Conservation (phyloP, 2,329 filamentous ascomycete species). For the Rugonectria rugulosa region DNA sequence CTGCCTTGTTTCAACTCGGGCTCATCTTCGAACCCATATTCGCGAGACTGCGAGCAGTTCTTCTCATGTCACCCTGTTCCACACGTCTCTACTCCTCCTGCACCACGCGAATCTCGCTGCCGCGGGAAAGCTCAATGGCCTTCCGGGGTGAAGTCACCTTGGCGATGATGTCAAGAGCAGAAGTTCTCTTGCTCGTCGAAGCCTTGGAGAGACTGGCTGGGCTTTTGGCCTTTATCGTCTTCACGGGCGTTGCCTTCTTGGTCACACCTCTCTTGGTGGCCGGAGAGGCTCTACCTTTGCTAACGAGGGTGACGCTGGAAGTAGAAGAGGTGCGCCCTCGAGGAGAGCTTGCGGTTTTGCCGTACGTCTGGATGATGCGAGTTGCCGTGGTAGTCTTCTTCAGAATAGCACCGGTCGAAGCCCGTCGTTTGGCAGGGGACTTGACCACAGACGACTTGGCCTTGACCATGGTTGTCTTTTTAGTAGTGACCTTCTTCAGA, state of each 20-base stretch:
- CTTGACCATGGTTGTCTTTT: neutral
- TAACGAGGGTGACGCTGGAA: constrained; percentile 32
- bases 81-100: constrained; percentile 15
- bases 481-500: constrained; percentile 41
- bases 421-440: constrained; percentile 37
- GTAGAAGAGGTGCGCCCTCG: constrained; percentile 31
- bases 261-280: constrained; percentile 27
- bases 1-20: no score
- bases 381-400: constrained; percentile 41
- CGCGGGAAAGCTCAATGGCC: constrained; percentile 30
- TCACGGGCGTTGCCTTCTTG: constrained; percentile 21
- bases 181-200: constrained; percentile 5
- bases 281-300: constrained; percentile 24
- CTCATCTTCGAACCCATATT: no score
- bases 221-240: constrained; percentile 15
- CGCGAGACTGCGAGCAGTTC: constrained; percentile 1
- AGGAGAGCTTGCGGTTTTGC: constrained; percentile 32
- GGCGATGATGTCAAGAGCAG: neutral
- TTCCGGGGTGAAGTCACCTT: constrained; percentile 29
- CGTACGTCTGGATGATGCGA: constrained; percentile 42
- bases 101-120: constrained; percentile 33
- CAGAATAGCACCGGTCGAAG: constrained; percentile 34
- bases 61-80: neutral
- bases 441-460: constrained; percentile 10
- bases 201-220: constrained; percentile 23